Conservation (phyloP, 208 protist genomes). For the Leishmania gerbilli region DNA sequence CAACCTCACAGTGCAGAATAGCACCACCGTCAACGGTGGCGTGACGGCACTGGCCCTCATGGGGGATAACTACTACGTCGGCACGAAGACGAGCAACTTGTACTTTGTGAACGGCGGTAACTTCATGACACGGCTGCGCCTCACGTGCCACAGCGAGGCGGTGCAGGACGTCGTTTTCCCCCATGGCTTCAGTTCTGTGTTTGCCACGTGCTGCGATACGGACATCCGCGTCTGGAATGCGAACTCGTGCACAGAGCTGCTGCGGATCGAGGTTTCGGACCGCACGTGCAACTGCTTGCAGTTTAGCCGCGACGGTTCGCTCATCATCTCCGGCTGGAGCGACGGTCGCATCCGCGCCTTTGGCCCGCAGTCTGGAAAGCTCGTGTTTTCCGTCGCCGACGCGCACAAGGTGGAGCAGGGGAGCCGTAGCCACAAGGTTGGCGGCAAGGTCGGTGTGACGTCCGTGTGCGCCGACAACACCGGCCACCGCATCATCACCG, state of each 20-base stretch:
- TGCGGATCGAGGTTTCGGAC: conserved; percentile 94
- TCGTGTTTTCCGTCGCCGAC: conserved; percentile 96
- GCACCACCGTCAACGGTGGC: conserved; percentile 69
- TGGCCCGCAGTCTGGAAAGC: conserved; percentile 94
- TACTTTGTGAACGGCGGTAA: conserved; percentile 92
- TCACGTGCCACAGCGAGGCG: conserved; percentile 94
- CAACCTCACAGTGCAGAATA: conserved; percentile 83
- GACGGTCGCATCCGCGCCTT: conserved; percentile 96
- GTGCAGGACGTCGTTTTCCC: conserved; percentile 96
- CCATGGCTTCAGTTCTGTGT: conserved; percentile 92
- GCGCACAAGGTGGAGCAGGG: conserved; percentile 92
- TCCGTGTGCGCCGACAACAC: conserved; percentile 81
- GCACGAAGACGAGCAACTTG: conserved; percentile 89
- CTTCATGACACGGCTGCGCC: conserved; percentile 87
- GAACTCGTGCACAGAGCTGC: conserved; percentile 87
- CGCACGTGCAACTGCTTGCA: conserved; percentile 92
- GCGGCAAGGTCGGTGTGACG: conserved; percentile 85
- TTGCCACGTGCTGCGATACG: conserved; percentile 92
- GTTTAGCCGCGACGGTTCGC: conserved; percentile 92
- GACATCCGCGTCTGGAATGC: conserved; percentile 97
- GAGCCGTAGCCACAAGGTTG: conserved; percentile 46
- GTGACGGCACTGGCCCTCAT: conserved; percentile 87
- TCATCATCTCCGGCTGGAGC: conserved; percentile 94
- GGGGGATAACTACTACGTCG: conserved; percentile 88
- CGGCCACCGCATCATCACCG: conserved; percentile 79